Percentiles rank a stretch among this genome's conserved stretches.
phyloP scores from a whole-genome alignment of 163 green algal species.

The Chlamydomonas reinhardtii region DNA sequence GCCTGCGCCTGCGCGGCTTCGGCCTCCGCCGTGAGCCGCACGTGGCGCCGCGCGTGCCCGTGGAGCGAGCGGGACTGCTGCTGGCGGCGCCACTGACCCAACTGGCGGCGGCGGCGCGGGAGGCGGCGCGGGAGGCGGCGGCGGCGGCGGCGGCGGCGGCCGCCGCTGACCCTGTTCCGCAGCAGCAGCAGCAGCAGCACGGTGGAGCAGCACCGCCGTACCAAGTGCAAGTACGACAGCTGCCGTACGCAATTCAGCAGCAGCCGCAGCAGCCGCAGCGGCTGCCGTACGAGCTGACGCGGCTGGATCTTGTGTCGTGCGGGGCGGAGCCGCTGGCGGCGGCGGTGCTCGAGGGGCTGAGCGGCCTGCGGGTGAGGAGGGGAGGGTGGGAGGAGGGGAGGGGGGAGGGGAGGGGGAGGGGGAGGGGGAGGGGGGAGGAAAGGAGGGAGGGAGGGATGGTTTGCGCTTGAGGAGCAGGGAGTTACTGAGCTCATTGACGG shows the following conservation, averaged over 20 bases:
- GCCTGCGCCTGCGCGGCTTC: constrained; percentile 15
- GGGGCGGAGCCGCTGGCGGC: constrained; percentile 12
- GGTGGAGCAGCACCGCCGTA: no score
- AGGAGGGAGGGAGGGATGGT: not conserved
- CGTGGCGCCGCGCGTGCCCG: not conserved
- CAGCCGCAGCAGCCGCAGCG: not conserved
- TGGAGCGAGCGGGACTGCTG: constrained; percentile 4
- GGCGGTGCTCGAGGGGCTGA: constrained; percentile 20
- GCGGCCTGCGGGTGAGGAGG: not conserved
- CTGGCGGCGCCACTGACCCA: not conserved
- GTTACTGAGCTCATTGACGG: no score
- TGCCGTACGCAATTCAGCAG: not conserved
- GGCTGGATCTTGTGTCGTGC: constrained; percentile 32
- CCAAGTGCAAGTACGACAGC: not conserved
- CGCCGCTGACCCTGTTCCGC: not conserved
- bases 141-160: not conserved
- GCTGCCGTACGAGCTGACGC: not conserved
- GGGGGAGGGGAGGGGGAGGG: not conserved
- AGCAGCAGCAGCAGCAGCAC: not conserved
- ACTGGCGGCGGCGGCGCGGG: not conserved
- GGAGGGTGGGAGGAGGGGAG: not conserved
- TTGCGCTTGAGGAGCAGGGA: no score
- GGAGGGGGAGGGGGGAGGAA: not conserved
- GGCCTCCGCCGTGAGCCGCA: constrained; percentile 12
- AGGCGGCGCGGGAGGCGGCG: not conserved